Evolutionary conservation across 2,329 filamentous ascomycete species (phyloP).

Genomic region (Talaromyces sp.): DNA sequence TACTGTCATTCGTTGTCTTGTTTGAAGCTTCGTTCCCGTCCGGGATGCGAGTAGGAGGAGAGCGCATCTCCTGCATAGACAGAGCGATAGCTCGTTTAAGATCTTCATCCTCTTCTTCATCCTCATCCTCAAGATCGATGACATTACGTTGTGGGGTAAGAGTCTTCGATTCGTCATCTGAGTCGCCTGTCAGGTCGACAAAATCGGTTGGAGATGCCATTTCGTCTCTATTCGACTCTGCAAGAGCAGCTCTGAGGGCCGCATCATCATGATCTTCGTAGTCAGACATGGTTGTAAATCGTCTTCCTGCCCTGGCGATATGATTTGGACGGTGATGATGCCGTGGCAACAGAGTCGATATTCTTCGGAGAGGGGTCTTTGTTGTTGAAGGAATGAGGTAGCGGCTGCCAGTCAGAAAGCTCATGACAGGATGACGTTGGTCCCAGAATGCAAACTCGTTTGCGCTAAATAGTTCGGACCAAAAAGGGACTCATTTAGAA

Average conservation of each 20-base stretch:
- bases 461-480: too few species aligned
- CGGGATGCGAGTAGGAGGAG: background rate
- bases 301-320: background rate
- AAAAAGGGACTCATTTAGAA: too few species aligned
- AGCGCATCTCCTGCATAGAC: constrained; percentile 25
- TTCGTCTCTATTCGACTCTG: background rate
- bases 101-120: constrained; percentile 29
- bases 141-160: constrained; percentile 23
- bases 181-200: constrained; percentile 33
- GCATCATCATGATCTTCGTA: background rate
- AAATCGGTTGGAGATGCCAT: constrained; percentile 12
- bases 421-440: background rate
- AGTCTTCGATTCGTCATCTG: constrained; percentile 27
- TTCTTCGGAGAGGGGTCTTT: background rate
- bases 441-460: background rate
- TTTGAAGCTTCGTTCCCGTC: background rate
- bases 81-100: constrained; percentile 32
- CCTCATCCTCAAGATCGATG: constrained; percentile 17
- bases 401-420: background rate
- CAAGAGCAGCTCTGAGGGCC: background rate
- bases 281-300: background rate
- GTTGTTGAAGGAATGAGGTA: background rate
- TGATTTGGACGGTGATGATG: background rate
- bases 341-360: background rate
- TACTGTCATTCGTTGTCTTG: background rate